These are phyloP conservation scores for Boeremia lycopersici DNA, from an alignment of 2,329 filamentous ascomycete species.

Conservation along the genomic window DNA sequence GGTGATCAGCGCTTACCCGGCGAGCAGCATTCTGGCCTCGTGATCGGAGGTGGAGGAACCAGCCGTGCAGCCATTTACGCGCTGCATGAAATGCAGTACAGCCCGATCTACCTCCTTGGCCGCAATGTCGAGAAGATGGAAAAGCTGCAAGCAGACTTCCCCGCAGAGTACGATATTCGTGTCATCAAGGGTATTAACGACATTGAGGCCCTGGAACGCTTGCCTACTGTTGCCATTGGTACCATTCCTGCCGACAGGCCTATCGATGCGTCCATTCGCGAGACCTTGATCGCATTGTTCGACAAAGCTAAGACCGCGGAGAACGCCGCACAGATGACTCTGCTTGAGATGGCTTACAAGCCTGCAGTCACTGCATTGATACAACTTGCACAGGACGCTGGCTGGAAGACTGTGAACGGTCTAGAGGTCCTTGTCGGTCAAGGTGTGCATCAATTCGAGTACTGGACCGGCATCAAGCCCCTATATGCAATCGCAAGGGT, in stretches of 20 bases:
- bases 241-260: slow-evolving; percentile 89
- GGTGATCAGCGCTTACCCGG: slow-evolving; percentile 54
- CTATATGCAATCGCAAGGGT: slow-evolving; percentile 72
- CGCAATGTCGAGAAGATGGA: slow-evolving; percentile 73
- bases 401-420: slow-evolving; percentile 85
- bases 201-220: slow-evolving; percentile 52
- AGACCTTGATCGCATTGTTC: slow-evolving; percentile 65
- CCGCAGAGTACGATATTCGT: slow-evolving; percentile 70
- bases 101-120: slow-evolving; percentile 85
- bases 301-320: slow-evolving; percentile 36
- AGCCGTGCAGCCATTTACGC: slow-evolving; percentile 90
- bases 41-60: slow-evolving; percentile 91
- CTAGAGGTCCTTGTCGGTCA: slow-evolving; percentile 89
- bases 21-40: slow-evolving; percentile 66
- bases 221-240: slow-evolving; percentile 77
- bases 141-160: slow-evolving; percentile 73
- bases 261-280: slow-evolving; percentile 73
- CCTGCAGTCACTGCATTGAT: slow-evolving; percentile 83
- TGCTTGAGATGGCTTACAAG: slow-evolving; percentile 97
- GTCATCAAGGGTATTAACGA: slow-evolving; percentile 57
- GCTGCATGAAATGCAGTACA: slow-evolving; percentile 80
- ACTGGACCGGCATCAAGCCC: slow-evolving; percentile 83
- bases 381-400: slow-evolving; percentile 75
- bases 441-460: slow-evolving; percentile 81
- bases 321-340: slow-evolving; percentile 53